phyloP scores from a whole-genome alignment of 192 early-diverging fungal species.

The Pecoramyces ruminantium region DNA sequence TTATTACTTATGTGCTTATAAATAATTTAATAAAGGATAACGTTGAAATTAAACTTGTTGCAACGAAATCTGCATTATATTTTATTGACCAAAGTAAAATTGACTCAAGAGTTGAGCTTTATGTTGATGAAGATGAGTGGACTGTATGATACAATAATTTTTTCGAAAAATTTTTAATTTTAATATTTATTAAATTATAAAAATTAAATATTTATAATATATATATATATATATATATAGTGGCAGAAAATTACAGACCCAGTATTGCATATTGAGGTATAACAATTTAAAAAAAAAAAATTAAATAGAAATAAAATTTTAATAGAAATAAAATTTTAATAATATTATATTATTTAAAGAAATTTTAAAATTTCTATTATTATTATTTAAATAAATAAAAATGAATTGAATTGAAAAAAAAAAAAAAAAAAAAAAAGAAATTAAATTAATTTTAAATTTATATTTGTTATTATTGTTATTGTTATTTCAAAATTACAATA shows the following conservation, averaged over 20 bases:
- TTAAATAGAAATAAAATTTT: too few relatives aligned
- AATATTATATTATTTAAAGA: too few relatives aligned
- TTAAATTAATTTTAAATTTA: neutral
- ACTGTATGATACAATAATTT: conserved; percentile 12
- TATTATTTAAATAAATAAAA: too few relatives aligned
- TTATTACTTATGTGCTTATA: too few relatives aligned
- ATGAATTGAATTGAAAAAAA: too few relatives aligned
- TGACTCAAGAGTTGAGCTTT: conserved; percentile 18
- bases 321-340: too few relatives aligned
- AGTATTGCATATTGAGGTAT: conserved; percentile 82
- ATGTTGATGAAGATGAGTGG: conserved; percentile 85
- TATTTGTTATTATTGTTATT: neutral
- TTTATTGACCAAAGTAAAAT: conserved; percentile 56
- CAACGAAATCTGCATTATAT: conserved; percentile 66
- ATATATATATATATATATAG: too few relatives aligned
- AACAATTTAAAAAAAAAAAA: neutral
- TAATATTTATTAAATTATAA: too few relatives aligned
- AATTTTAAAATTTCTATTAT: too few relatives aligned
- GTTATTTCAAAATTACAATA: conserved; percentile 3
- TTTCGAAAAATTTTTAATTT: too few relatives aligned
- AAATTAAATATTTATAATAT: too few relatives aligned
- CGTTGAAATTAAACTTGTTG: conserved; percentile 59
- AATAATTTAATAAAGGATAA: conserved; percentile 9
- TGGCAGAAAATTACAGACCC: conserved; percentile 78
- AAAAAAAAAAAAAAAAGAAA: too few relatives aligned